Evolutionary conservation across 345 rosid genomes (phyloP).

Genomic region (Isatis tinctoria): DNA sequence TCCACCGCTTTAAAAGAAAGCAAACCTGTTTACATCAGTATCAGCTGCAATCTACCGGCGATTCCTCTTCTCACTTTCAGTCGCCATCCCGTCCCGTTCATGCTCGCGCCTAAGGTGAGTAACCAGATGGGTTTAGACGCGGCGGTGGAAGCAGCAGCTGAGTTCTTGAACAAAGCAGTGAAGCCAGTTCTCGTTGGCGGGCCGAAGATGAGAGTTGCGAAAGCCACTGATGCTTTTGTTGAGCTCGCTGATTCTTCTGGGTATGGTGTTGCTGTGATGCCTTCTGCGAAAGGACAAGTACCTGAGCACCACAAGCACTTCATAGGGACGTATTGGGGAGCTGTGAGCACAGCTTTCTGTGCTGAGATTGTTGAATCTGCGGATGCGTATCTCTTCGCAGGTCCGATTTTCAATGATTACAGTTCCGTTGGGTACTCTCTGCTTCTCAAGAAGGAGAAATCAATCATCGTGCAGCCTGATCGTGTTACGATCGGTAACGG

Average conservation of each 20-base stretch:
- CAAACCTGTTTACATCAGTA: constrained; percentile 63
- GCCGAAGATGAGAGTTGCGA: constrained; percentile 42
- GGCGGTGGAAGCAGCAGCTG: constrained; percentile 54
- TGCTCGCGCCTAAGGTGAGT: constrained; percentile 41
- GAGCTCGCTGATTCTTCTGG: constrained; percentile 56
- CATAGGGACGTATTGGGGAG: constrained; percentile 62
- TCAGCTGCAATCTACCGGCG: constrained; percentile 52
- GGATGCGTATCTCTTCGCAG: constrained; percentile 53
- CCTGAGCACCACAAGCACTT: constrained; percentile 53
- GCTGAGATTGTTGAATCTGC: constrained; percentile 57
- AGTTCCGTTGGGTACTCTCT: constrained; percentile 55
- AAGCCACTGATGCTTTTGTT: constrained; percentile 43
- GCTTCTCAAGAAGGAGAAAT: constrained; percentile 52
- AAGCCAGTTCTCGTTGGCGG: constrained; percentile 58
- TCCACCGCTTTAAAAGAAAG: constrained; percentile 52
- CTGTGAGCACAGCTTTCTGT: constrained; percentile 47
- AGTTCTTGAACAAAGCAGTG: constrained; percentile 53
- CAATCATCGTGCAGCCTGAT: constrained; percentile 51
- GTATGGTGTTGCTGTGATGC: constrained; percentile 52
- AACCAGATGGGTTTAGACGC: constrained; percentile 40
- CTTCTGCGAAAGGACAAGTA: constrained; percentile 56
- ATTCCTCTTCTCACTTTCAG: constrained; percentile 52
- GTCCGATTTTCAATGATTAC: constrained; percentile 56
- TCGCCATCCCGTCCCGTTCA: constrained; percentile 44
- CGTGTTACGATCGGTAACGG: constrained; percentile 52